Percentiles rank a stretch among this genome's conserved stretches.
Conservation (phyloP, 305 asterid genomes). For the Plantago coronopus region DNA sequence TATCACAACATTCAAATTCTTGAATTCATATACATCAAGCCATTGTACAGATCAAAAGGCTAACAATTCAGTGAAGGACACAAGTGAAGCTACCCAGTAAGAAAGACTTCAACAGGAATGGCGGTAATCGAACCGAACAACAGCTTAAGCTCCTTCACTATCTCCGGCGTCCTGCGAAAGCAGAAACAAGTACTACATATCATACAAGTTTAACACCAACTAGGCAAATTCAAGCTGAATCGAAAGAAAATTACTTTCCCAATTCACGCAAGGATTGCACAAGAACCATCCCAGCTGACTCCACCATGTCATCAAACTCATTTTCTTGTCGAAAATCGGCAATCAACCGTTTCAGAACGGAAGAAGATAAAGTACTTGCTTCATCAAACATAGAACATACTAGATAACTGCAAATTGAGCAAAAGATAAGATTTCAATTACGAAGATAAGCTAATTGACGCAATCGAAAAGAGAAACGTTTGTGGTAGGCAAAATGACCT, state of each 20-base stretch:
- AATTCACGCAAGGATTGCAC: slow-evolving; percentile 70
- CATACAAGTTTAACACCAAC: neutral
- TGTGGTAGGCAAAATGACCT: slow-evolving; percentile 29
- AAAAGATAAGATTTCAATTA: neutral
- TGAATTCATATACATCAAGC: neutral
- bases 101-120: slow-evolving; percentile 61
- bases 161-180: slow-evolving; percentile 57
- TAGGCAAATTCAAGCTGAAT: neutral
- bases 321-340: slow-evolving; percentile 24
- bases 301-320: slow-evolving; percentile 59
- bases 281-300: slow-evolving; percentile 84
- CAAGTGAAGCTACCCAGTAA: slow-evolving; percentile 49
- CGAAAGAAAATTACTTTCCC: slow-evolving; percentile 36
- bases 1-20: too few species aligned
- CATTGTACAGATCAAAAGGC: neutral
- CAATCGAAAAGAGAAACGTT: neutral
- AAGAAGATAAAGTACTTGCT: slow-evolving; percentile 50
- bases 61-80: neutral
- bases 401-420: slow-evolving; percentile 47
- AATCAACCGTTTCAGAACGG: slow-evolving; percentile 46
- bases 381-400: slow-evolving; percentile 72
- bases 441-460: neutral
- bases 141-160: slow-evolving; percentile 59
- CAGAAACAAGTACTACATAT: neutral
- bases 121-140: slow-evolving; percentile 55